phyloP scores from a whole-genome alignment of 139 green algal species.

The Auxenochlorella protothecoides region DNA sequence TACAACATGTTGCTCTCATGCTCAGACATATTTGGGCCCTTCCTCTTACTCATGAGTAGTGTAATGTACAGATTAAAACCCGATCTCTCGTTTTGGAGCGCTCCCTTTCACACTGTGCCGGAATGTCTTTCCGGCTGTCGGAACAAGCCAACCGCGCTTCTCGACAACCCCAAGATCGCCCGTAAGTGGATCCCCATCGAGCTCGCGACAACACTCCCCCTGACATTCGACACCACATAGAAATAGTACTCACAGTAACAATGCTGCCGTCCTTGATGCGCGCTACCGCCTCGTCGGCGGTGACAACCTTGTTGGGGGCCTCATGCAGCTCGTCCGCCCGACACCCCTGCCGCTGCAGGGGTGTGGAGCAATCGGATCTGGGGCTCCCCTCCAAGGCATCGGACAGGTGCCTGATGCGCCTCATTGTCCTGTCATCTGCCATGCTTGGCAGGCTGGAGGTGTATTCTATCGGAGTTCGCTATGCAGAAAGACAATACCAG shows the following conservation, averaged over 20 bases:
- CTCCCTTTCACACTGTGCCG: too few species aligned
- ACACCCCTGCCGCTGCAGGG: not conserved
- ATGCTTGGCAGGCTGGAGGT: too few species aligned
- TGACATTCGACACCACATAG: not conserved
- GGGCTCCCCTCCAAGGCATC: too few species aligned
- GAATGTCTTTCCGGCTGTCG: too few species aligned
- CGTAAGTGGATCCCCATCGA: not conserved
- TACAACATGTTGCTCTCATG: not conserved
- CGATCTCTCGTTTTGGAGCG: too few species aligned
- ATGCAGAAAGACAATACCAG: too few species aligned
- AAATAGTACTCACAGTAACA: slow-evolving; percentile 1
- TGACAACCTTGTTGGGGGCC: slow-evolving; percentile 7
- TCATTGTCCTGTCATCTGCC: too few species aligned
- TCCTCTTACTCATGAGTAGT: not conserved
- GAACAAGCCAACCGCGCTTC: too few species aligned
- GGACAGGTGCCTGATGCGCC: too few species aligned
- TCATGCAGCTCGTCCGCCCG: too few species aligned
- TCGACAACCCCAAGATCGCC: not conserved
- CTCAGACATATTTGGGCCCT: not conserved
- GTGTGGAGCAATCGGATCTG: not conserved
- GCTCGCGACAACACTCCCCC: not conserved
- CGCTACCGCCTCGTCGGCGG: slow-evolving; percentile 13
- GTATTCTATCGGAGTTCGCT: too few species aligned
- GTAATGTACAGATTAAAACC: too few species aligned
- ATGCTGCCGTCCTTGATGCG: slow-evolving; percentile 12